Evolutionary conservation across 2,329 filamentous ascomycete genomes (phyloP).

Genomic region (Neofusicoccum sp.): DNA sequence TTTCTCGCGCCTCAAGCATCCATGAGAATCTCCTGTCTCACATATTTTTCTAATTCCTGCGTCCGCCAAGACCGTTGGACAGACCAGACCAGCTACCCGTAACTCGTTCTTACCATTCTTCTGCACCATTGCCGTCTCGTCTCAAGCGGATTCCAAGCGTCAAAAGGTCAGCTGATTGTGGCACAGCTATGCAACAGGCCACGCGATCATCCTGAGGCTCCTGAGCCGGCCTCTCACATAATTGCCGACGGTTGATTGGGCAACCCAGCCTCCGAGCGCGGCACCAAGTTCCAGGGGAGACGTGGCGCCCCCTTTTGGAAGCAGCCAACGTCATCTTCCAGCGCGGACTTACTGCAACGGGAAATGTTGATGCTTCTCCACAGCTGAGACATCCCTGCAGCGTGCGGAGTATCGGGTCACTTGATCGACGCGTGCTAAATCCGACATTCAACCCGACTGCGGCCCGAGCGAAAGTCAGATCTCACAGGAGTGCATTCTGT

Average conservation of each 20-base stretch:
- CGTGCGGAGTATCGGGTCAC: slow-evolving; percentile 15
- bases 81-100: no score
- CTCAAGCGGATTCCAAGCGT: not conserved
- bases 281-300: not conserved
- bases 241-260: not conserved
- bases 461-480: not conserved
- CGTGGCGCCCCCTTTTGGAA: not conserved
- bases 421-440: slow-evolving; percentile 14
- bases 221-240: not conserved
- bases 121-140: not conserved
- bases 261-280: not conserved
- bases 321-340: slow-evolving; percentile 1
- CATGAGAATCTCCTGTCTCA: not conserved
- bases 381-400: slow-evolving; percentile 15
- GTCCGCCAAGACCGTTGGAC: not conserved
- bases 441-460: not conserved
- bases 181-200: not conserved
- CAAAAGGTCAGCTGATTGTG: not conserved
- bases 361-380: slow-evolving; percentile 8
- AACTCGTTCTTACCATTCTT: not conserved
- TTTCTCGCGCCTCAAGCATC: not conserved
- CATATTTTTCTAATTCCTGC: not conserved
- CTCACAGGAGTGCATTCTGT: not conserved
- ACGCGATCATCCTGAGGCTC: not conserved
- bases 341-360: not conserved